Evolutionary conservation across 768 basidiomycete species (phyloP).

Genomic region (Suillus fuscotomentosus): DNA sequence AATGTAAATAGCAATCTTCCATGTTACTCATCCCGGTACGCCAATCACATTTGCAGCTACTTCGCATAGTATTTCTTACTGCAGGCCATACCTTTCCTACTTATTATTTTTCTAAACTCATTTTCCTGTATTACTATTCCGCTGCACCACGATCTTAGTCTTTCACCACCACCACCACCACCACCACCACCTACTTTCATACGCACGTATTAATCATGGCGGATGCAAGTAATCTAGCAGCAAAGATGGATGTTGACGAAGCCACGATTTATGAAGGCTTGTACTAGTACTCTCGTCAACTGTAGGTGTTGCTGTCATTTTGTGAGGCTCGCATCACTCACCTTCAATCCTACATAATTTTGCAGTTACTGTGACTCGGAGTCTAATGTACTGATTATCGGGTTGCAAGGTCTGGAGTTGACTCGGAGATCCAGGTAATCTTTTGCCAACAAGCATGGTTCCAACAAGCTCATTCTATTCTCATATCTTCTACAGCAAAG

Average conservation of each 20-base stretch:
- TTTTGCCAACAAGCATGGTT: neutral
- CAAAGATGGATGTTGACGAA: slow-evolving; percentile 84
- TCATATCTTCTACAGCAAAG: slow-evolving; percentile 57
- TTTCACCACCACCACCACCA: neutral
- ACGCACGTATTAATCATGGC: slow-evolving; percentile 30
- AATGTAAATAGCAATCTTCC: no score
- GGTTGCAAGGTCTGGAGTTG: slow-evolving; percentile 53
- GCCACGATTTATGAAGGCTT: slow-evolving; percentile 89
- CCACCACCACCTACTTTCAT: neutral
- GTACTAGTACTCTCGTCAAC: slow-evolving; percentile 74
- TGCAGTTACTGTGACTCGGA: slow-evolving; percentile 21
- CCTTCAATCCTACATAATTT: slow-evolving; percentile 16
- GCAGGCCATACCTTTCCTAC: no score
- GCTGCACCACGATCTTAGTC: slow-evolving; percentile 5
- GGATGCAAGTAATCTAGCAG: slow-evolving; percentile 30
- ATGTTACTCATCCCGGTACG: no score
- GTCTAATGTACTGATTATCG: slow-evolving; percentile 80
- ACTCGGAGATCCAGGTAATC: no score
- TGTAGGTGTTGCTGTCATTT: slow-evolving; percentile 51
- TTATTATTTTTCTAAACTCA: no score
- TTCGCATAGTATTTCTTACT: no score
- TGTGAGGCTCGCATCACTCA: slow-evolving; percentile 16
- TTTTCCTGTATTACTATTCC: no score
- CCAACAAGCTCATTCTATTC: neutral
- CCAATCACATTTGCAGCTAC: no score